Evolutionary conservation across 2,329 filamentous ascomycete genomes (phyloP).

Genomic region (Arthrobotrys sphaeroides): DNA sequence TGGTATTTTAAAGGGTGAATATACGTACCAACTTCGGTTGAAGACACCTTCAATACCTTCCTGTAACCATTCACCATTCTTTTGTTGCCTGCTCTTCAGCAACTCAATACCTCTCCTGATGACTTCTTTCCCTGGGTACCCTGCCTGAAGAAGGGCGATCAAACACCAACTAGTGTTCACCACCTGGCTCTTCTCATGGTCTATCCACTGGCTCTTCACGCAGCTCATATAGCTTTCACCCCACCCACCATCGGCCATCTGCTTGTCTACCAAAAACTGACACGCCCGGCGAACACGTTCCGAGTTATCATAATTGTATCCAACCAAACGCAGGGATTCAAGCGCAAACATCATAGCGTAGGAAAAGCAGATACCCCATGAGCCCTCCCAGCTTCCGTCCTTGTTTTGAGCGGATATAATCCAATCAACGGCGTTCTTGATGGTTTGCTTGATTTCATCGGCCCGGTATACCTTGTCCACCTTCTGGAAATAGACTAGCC

Average conservation of each 20-base stretch:
- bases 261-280: constrained; percentile 83
- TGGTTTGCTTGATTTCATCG: constrained; percentile 77
- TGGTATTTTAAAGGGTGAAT: background rate
- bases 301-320: constrained; percentile 82
- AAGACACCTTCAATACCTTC: constrained; percentile 98
- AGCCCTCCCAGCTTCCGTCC: constrained; percentile 97
- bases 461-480: constrained; percentile 83
- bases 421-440: constrained; percentile 78
- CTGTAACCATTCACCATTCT: constrained; percentile 92
- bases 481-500: constrained; percentile 80
- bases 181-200: constrained; percentile 69
- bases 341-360: constrained; percentile 97
- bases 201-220: constrained; percentile 56
- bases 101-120: constrained; percentile 78
- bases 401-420: constrained; percentile 80
- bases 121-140: constrained; percentile 77
- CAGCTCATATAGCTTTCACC: constrained; percentile 85
- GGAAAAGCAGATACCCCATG: constrained; percentile 97
- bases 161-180: constrained; percentile 94
- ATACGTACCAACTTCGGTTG: constrained; percentile 87
- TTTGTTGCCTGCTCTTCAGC: constrained; percentile 83
- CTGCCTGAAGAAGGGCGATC: constrained; percentile 82
- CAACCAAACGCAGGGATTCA: constrained; percentile 81
- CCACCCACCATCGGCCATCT: constrained; percentile 92
- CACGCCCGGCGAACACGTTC: constrained; percentile 77